Evolutionary conservation across 2,329 filamentous ascomycete species (phyloP).

Genomic region (Fusarium sterilihyphosum): DNA sequence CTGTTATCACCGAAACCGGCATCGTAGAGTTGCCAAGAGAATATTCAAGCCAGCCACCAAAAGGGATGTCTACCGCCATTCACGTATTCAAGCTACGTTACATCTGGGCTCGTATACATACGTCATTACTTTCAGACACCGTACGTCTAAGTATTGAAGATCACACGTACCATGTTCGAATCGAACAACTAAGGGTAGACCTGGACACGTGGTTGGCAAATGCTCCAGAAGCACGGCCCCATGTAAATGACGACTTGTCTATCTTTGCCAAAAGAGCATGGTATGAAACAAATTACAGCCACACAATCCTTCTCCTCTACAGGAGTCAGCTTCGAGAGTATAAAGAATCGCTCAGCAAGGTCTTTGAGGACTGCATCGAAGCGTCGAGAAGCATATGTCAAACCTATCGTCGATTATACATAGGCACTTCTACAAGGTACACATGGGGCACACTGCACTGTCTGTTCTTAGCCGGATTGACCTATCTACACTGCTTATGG

Average conservation of each 20-base stretch:
- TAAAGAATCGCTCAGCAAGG: neutral
- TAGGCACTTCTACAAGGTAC: neutral
- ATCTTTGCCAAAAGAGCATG: neutral
- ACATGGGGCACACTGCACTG: neutral
- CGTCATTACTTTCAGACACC: neutral
- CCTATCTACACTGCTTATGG: neutral
- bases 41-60: neutral
- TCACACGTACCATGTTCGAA: neutral
- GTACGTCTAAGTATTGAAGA: neutral
- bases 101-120: neutral
- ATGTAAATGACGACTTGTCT: neutral
- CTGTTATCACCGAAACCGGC: neutral
- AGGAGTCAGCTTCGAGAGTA: neutral
- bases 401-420: neutral
- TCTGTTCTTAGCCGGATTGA: neutral
- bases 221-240: neutral
- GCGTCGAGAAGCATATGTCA: neutral
- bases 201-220: neutral
- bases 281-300: neutral
- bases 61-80: neutral
- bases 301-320: neutral
- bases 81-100: neutral
- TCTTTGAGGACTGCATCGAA: neutral
- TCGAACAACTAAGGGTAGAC: neutral
- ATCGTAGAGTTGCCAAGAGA: neutral